Evolutionary conservation across 2,329 filamentous ascomycete genomes (phyloP).

Genomic region (Rhynchosporium secalis): DNA sequence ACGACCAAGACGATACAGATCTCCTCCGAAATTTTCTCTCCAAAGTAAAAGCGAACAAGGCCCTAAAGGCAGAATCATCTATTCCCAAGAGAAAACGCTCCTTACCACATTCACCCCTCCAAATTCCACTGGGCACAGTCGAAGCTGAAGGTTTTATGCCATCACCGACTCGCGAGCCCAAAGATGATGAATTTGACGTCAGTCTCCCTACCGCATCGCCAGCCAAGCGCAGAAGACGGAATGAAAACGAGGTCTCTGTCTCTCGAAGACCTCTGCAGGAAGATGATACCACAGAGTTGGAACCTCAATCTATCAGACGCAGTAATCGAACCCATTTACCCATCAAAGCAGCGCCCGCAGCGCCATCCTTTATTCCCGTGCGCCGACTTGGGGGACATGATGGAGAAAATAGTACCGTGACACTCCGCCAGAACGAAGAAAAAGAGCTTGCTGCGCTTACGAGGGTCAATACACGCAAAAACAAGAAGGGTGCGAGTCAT

Average conservation of each 20-base stretch:
- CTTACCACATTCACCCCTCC: constrained; percentile 38
- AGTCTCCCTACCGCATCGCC: constrained; percentile 23
- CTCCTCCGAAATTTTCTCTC: constrained; percentile 42
- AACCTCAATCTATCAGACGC: constrained; percentile 33
- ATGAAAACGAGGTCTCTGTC: background rate
- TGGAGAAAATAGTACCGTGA: no score
- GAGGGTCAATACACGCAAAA: no score
- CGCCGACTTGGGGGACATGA: constrained; percentile 26
- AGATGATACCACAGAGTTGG: constrained; percentile 26
- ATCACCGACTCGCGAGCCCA: constrained; percentile 26
- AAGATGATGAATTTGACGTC: constrained; percentile 32
- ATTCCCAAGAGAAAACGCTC: constrained; percentile 35
- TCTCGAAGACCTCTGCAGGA: constrained; percentile 17
- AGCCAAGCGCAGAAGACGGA: constrained; percentile 29
- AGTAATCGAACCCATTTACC: constrained; percentile 39
- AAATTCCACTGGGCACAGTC: constrained; percentile 33
- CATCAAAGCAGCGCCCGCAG: constrained; percentile 32
- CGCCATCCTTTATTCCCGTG: constrained; percentile 39
- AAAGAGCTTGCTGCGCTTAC: no score
- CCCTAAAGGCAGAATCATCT: constrained; percentile 36
- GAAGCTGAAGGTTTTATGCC: constrained; percentile 18
- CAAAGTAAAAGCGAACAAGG: constrained; percentile 41
- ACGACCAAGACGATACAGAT: constrained; percentile 40
- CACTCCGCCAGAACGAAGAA: no score
- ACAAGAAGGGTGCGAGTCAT: no score